Base-by-base conservation (phyloP, 2,329 filamentous ascomycete species). In the Trichoderma asperellum region DNA sequence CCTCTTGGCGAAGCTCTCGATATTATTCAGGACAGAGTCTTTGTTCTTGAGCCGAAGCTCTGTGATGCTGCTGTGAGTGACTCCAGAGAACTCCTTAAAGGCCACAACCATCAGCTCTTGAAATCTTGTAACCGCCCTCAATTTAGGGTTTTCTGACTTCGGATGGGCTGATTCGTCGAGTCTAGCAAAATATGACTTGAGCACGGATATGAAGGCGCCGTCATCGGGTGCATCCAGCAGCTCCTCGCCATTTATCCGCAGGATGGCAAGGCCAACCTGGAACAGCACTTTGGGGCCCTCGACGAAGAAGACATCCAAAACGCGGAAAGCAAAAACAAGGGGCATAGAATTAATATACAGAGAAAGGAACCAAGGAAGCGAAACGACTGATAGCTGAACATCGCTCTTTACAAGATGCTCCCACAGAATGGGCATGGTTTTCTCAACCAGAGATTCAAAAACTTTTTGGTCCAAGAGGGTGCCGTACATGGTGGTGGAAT, bases 331-430 rank as follows among this genome's bases (percentile, higher is more conserved):
- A 80, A 98, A 99, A 1, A 98, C 94, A 18, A 99, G 85, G 5
- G 96, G 96, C 96, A 99, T 99, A 1, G 95, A 98, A 85, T 99
- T 99, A 84, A 99, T 96, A 81, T 98, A 99, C 21, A 99, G 86
- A 5, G 95, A 98, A 68, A 99, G 85, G 78, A 99, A 99, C 96
- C 96, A 99, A 3, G 96, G 96, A 55, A 99, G 85, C 11, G 95
- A 98, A 18, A 98, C 96, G 40, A 99, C 96, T 0, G 96, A 98
- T 24, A 99, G 88, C 79, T 99, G 96, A 27, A 99, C 94, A 76
- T 99, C 96, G 70, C 92, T 96, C 81, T 96, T 97, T 73, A 94
- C 92, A n/a, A 99, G 88, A 76, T 99, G 96, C 27, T 98, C 95
- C 94, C 96, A 99, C 18, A 99, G 87, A 70, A 99, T 91, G 1